A percentile compares a stretch with the other conserved stretches of the same genome.
Evolutionary conservation across 345 rosid genomes (phyloP).

Genomic region (Syzygium grande): DNA sequence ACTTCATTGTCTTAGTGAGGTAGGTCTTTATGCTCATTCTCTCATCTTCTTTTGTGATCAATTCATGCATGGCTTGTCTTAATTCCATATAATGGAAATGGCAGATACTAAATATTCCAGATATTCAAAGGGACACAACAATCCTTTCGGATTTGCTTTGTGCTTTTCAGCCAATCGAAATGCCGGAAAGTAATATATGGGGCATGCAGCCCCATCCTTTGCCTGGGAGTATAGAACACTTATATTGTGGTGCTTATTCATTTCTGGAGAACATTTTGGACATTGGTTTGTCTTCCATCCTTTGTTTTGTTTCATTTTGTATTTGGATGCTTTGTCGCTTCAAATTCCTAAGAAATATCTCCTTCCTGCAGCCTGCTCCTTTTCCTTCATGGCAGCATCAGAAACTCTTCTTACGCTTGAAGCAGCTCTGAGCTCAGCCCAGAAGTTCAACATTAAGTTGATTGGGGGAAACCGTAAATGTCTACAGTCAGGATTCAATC

Average conservation of each 20-base stretch:
- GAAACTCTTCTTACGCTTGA: constrained; percentile 62
- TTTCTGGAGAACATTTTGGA: constrained; percentile 53
- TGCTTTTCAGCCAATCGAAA: constrained; percentile 50
- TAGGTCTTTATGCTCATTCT: constrained; percentile 11
- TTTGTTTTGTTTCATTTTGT: not conserved
- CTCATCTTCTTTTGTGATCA: not conserved
- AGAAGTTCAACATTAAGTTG: constrained; percentile 21
- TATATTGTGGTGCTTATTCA: constrained; percentile 49
- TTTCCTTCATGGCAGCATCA: constrained; percentile 57
- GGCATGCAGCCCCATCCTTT: constrained; percentile 35
- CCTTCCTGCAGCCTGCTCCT: constrained; percentile 58
- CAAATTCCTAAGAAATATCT: not conserved
- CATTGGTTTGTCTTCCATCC: constrained; percentile 30
- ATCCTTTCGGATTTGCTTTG: constrained; percentile 47
- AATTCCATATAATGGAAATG: not conserved
- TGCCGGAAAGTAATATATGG: constrained; percentile 22
- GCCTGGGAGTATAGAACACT: constrained; percentile 53
- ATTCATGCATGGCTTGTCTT: not conserved
- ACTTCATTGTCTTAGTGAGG: constrained; percentile 62
- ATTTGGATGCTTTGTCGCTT: not conserved
- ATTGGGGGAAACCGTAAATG: constrained; percentile 24
- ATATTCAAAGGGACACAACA: constrained; percentile 32
- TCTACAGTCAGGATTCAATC: constrained; percentile 10
- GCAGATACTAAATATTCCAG: constrained; percentile 9
- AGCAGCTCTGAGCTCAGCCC: constrained; percentile 37